Evolutionary conservation across 2,329 filamentous ascomycete genomes (phyloP).

Genomic region (Claviceps sp.): DNA sequence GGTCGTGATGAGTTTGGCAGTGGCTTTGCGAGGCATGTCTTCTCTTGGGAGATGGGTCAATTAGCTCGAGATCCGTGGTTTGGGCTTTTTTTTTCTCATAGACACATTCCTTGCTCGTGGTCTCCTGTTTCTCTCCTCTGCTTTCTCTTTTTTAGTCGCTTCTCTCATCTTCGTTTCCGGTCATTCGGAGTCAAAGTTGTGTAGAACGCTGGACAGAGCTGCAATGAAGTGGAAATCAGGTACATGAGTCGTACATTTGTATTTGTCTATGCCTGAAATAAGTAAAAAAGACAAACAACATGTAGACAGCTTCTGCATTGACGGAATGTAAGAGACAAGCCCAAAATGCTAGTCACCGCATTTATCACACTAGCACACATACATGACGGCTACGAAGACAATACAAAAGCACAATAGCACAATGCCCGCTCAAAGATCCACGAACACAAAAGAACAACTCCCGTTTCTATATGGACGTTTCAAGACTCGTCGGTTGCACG

Average conservation of each 20-base stretch:
- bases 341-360: neutral
- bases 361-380: neutral
- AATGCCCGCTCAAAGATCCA: neutral
- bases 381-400: neutral
- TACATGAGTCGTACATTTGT: too few relatives aligned
- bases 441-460: neutral
- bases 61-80: neutral
- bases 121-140: neutral
- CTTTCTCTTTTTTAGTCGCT: neutral
- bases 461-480: neutral
- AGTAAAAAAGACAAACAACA: too few relatives aligned
- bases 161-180: neutral
- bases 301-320: neutral
- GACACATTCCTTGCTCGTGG: neutral
- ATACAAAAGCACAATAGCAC: neutral
- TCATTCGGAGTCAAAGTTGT: too few relatives aligned
- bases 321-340: neutral
- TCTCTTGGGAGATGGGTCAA: neutral
- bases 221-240: too few relatives aligned
- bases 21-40: conserved; percentile 5
- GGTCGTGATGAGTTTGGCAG: neutral
- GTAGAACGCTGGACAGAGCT: too few relatives aligned
- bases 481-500: neutral
- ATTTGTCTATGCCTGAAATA: too few relatives aligned
- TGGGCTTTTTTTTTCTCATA: neutral